phyloP scores from a whole-genome alignment of 164 flowering plant species.

The Kingdonia uniflora region DNA sequence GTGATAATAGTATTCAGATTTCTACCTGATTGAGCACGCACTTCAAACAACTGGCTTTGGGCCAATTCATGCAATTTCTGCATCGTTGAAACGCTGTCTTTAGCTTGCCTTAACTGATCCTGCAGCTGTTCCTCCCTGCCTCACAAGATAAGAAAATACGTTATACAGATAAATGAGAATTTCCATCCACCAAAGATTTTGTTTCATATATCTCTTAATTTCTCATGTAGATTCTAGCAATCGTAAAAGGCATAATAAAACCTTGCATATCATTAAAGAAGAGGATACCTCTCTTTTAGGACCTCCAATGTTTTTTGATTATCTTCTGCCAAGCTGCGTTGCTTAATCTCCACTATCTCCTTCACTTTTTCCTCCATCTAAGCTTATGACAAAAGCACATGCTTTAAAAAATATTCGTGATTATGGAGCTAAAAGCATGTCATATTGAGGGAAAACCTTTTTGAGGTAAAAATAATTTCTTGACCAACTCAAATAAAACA shows the following conservation, averaged over 20 bases:
- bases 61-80: constrained; percentile 93
- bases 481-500: no score
- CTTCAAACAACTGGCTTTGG: constrained; percentile 90
- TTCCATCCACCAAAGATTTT: no score
- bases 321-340: constrained; percentile 96
- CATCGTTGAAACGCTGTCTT: constrained; percentile 91
- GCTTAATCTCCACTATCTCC: constrained; percentile 95
- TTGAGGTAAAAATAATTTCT: no score
- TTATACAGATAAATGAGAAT: no score
- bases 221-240: no score
- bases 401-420: background rate
- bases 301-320: constrained; percentile 91
- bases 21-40: constrained; percentile 92
- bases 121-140: constrained; percentile 75
- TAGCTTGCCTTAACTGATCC: constrained; percentile 86
- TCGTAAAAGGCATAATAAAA: background rate
- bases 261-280: constrained; percentile 4
- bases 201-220: no score
- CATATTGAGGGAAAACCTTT: no score
- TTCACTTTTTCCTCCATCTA: constrained; percentile 99
- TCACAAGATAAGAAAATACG: constrained; percentile 1
- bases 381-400: constrained; percentile 3
- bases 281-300: constrained; percentile 72
- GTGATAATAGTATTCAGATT: background rate
- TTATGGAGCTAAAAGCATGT: no score